Evolutionary conservation across 139 green algal species (phyloP).

Genomic region (Desmodesmus armatus): DNA sequence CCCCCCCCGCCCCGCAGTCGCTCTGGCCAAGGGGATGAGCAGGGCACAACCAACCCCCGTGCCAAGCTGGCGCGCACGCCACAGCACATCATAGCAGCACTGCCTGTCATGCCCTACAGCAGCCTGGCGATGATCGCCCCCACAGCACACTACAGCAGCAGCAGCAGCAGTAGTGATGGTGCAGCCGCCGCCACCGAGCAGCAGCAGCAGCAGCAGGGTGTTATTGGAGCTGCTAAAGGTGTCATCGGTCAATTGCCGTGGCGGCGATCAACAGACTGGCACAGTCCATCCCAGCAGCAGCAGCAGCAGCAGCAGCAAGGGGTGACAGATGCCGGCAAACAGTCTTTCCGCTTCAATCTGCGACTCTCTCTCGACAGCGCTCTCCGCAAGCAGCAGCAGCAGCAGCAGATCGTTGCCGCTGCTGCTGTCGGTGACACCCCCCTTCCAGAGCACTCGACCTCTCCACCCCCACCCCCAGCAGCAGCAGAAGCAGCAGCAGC

Average conservation of each 20-base stretch:
- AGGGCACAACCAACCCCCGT: no score
- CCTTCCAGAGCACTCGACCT: background rate
- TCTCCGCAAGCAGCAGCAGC: constrained; percentile 5
- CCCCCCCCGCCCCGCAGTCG: no score
- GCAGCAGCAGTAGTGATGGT: background rate
- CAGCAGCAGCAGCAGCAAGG: background rate
- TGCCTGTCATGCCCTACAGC: constrained; percentile 16
- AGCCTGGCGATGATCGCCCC: no score
- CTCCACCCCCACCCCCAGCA: background rate
- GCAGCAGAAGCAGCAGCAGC: background rate
- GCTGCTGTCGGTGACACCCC: no score
- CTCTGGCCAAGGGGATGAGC: no score
- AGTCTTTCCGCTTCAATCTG: no score
- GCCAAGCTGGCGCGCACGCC: constrained; percentile 14
- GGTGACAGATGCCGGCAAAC: no score
- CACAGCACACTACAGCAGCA: no score
- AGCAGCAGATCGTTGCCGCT: background rate
- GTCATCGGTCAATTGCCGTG: no score
- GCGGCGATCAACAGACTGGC: background rate
- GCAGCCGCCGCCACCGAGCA: background rate
- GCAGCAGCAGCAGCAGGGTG: background rate
- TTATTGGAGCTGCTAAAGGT: background rate
- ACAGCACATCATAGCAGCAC: background rate
- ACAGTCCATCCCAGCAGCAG: background rate
- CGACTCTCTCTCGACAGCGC: no score